These are phyloP conservation scores for Eutrema salsugineum DNA, from an alignment of 441 rosid genomes.

Conservation along the genomic window DNA sequence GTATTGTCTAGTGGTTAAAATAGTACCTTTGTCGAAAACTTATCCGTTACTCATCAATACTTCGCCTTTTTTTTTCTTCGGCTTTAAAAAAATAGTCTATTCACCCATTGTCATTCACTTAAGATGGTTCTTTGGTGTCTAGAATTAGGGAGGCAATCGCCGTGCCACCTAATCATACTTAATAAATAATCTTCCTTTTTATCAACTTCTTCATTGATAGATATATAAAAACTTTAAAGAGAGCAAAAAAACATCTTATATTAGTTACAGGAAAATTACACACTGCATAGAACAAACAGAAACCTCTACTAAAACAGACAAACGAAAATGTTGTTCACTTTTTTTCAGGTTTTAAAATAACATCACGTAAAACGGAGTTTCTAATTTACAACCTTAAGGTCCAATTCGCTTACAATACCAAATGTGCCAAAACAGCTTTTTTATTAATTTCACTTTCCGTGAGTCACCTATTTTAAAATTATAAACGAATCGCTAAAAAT, in stretches of 20 bases:
- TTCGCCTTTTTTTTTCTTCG: neutral
- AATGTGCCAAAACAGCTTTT: neutral
- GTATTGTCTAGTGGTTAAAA: neutral
- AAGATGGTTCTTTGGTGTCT: slow-evolving; percentile 5
- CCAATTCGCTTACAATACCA: too few species aligned
- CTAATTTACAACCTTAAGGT: too few species aligned
- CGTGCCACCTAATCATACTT: slow-evolving; percentile 18
- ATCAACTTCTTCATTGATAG: neutral
- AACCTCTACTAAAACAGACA: neutral
- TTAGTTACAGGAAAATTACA: neutral
- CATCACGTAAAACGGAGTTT: too few species aligned
- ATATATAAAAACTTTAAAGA: neutral
- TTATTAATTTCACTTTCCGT: neutral
- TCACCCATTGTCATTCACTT: slow-evolving; percentile 6
- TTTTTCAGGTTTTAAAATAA: too few species aligned
- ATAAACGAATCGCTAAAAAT: neutral
- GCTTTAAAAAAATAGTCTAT: neutral
- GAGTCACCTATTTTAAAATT: neutral
- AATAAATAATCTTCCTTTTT: neutral
- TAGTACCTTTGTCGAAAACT: slow-evolving; percentile 2
- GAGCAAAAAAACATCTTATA: neutral
- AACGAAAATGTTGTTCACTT: too few species aligned
- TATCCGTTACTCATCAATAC: slow-evolving; percentile 11
- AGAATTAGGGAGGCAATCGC: slow-evolving; percentile 14
- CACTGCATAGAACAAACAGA: neutral